Conservation (phyloP, 192 early-diverging fungal species). For the Coemansia sp. region DNA sequence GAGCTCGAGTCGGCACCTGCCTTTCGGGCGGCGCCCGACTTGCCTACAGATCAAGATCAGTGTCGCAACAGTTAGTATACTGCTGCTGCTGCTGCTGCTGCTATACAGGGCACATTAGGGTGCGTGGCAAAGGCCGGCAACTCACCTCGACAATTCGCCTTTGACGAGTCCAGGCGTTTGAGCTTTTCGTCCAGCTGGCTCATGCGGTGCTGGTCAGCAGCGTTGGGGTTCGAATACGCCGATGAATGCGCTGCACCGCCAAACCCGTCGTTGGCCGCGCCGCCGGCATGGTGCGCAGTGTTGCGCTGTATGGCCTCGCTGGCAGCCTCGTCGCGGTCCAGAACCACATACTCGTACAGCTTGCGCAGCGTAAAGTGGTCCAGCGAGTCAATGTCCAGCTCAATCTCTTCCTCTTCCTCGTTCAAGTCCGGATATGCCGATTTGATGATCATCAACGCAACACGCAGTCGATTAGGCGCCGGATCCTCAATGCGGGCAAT, state of each 20-base stretch:
- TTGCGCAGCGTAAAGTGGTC: constrained; percentile 76
- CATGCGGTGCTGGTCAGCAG: constrained; percentile 29
- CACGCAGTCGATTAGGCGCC: constrained; percentile 29
- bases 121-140: background rate
- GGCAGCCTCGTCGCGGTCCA: constrained; percentile 48
- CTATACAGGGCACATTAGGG: background rate
- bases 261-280: constrained; percentile 33
- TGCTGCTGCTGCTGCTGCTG: background rate
- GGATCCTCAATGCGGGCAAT: constrained; percentile 42
- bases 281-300: constrained; percentile 35
- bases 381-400: constrained; percentile 91
- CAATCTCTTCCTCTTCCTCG: constrained; percentile 80
- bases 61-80: background rate
- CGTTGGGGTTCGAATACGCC: constrained; percentile 19
- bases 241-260: constrained; percentile 40
- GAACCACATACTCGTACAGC: constrained; percentile 82
- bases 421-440: constrained; percentile 51
- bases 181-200: constrained; percentile 52
- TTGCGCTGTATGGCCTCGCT: constrained; percentile 49
- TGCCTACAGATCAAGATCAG: constrained; percentile 15
- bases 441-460: constrained; percentile 50
- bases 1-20: constrained; percentile 41
- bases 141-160: constrained; percentile 30
- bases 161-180: constrained; percentile 40
- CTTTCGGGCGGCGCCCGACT: constrained; percentile 18